Conservation (phyloP, 176 grass and related monocot species). For the Neostapfia colusana region DNA sequence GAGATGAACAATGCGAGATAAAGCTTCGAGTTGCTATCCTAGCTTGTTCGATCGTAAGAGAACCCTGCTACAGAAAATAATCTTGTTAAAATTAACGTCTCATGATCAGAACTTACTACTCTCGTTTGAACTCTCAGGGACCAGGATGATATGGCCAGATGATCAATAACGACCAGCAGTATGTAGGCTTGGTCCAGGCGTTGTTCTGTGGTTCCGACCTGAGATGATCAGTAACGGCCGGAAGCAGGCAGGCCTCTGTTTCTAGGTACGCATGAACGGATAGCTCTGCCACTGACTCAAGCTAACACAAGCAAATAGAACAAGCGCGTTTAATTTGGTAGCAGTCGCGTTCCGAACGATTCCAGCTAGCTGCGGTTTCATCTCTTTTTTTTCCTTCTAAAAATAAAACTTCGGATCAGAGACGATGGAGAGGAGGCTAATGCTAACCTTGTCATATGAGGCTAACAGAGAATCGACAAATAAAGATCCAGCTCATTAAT, state of each 20-base stretch:
- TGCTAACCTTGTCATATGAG: constrained; percentile 48
- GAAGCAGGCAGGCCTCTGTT: neutral
- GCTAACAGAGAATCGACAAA: constrained; percentile 3
- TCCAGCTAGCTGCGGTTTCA: no score
- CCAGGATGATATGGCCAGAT: neutral
- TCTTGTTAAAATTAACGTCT: neutral
- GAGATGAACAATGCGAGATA: neutral
- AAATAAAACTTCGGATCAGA: neutral
- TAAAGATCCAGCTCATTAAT: constrained; percentile 26
- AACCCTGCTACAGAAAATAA: no score
- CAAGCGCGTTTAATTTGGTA: neutral
- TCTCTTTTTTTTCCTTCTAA: no score
- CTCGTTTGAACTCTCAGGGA: neutral
- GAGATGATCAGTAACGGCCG: neutral
- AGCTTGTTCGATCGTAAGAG: neutral
- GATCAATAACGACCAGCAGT: neutral
- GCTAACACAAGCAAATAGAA: neutral
- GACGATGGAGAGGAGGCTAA: constrained; percentile 35
- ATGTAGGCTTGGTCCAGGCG: neutral
- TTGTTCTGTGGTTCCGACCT: neutral
- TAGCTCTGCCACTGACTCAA: neutral
- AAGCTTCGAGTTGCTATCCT: neutral
- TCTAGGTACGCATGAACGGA: neutral
- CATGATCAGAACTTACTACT: neutral
- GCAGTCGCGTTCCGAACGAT: neutral